These are phyloP conservation scores for Oidium heveae DNA, from an alignment of 2,329 filamentous ascomycete species.

Conservation along the genomic window DNA sequence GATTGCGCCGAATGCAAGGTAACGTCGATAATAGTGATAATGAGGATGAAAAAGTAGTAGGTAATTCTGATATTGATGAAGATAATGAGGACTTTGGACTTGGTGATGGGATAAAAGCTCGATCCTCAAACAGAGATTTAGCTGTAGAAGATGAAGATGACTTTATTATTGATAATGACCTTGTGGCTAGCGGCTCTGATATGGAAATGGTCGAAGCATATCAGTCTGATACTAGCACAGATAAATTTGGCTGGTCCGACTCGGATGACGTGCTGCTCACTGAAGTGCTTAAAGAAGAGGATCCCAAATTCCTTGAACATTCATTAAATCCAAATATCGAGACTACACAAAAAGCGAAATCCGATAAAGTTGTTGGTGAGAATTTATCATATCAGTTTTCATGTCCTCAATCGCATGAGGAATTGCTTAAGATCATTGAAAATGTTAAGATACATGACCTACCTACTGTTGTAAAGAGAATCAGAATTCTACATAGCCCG, in stretches of 20 bases:
- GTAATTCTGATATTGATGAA: constrained; percentile 15
- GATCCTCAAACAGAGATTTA: constrained; percentile 23
- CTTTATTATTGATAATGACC: constrained; percentile 70
- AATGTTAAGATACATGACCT: constrained; percentile 37
- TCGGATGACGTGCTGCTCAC: constrained; percentile 46
- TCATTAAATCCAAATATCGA: constrained; percentile 19
- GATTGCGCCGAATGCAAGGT: constrained; percentile 67
- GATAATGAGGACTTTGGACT: constrained; percentile 34
- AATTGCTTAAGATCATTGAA: constrained; percentile 41
- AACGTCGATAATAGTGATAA: constrained; percentile 45
- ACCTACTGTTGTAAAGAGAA: constrained; percentile 62
- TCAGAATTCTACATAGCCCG: constrained; percentile 77
- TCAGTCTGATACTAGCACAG: constrained; percentile 10
- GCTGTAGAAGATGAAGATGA: constrained; percentile 86
- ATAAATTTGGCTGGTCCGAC: constrained; percentile 14
- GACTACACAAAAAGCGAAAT: constrained; percentile 22
- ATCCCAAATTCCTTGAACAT: constrained; percentile 28
- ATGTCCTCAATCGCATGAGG: constrained; percentile 55
- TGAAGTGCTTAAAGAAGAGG: constrained; percentile 29
- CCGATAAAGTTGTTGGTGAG: constrained; percentile 17
- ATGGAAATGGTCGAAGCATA: constrained; percentile 21
- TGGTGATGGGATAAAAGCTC: constrained; percentile 30
- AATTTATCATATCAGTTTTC: constrained; percentile 60
- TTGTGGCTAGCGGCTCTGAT: constrained; percentile 60
- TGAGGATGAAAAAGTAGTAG: constrained; percentile 21